Base-by-base conservation (phyloP, 1,139 yeast species). In the Geotrichum cucujoidarum region DNA sequence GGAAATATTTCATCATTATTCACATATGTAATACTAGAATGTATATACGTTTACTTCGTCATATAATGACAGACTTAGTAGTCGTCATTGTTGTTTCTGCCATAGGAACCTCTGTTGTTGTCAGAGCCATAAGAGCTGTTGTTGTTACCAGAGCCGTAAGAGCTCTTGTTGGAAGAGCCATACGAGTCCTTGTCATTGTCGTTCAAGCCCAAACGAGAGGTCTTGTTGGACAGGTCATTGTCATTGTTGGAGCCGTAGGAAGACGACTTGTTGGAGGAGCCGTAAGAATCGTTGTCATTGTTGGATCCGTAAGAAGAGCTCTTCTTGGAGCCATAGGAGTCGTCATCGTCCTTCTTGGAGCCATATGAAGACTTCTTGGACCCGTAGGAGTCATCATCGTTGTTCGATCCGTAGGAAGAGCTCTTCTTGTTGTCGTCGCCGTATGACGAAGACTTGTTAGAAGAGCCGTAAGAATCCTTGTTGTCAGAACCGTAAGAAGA, bases 301-400 rank as follows among this genome's bases (percentile, higher is more conserved):
- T 49, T 34, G 54, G 45, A 30, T 11, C 46, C 48, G 20, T 45
- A 45, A 27, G 48, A 45, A 14, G 31, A 27, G n/a, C n/a, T n/a
- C 5, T 46, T 41, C 43, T 48, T 51, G 32, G 59, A 57, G 24
- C 66, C 66, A 49, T 60, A 63, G 29, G 66, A 61, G 50, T 61
- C 60, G 21, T 45, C 37, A 38, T 44, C 20, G 45, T 43, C 36
- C 29, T 33, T 27, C 1, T 22, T 22, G 2, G 45, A 45, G 29
- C 40, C 33, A 34, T 50, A 25, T 47, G 51, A 42, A 48, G 48
- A 13, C 54, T 50, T 24, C 21, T 33, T 24, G 21, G 47, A 44
- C 8, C 53, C 50, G 49, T 56, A 45, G 39, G 57, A 30, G 53
- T 52, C 45, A 53, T 51, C 20, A 51, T 45, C 40, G 54, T 50